phyloP scores from a whole-genome alignment of 345 rosid genomes.

The Arabis alpina region DNA sequence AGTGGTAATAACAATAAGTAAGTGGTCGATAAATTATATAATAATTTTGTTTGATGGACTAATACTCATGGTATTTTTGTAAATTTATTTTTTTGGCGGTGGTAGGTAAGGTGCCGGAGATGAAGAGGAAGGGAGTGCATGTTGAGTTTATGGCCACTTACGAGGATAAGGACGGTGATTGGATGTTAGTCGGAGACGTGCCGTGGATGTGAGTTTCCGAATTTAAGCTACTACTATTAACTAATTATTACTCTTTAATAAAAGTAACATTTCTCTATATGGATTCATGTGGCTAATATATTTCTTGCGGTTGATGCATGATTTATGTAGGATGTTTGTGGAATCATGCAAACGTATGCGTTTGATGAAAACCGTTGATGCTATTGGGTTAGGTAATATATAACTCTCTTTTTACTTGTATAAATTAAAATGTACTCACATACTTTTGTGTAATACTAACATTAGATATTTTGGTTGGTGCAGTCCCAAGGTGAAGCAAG shows the following conservation, averaged over 20 bases:
- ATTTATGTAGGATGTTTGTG: conserved; percentile 61
- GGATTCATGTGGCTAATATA: not conserved
- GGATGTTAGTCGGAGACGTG: conserved; percentile 91
- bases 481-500: conserved; percentile 10
- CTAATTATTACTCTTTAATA: not conserved
- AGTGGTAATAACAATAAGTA: conserved; percentile 49
- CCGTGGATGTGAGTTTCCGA: conserved; percentile 75
- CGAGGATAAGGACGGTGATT: conserved; percentile 86
- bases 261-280: not conserved
- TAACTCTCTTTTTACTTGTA: not conserved
- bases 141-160: conserved; percentile 66
- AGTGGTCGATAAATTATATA: not conserved
- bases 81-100: conserved; percentile 1
- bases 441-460: no score
- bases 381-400: conserved; percentile 49
- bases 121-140: conserved; percentile 17
- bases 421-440: not conserved
- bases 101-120: conserved; percentile 45
- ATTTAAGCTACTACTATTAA: not conserved
- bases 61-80: not conserved
- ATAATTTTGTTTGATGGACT: not conserved
- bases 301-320: not conserved
- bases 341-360: conserved; percentile 76
- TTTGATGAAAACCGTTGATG: conserved; percentile 64
- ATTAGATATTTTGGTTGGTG: conserved; percentile 1